Base-by-base conservation (phyloP, 768 basidiomycete genomes). In the Fomitopsis serialis region DNA sequence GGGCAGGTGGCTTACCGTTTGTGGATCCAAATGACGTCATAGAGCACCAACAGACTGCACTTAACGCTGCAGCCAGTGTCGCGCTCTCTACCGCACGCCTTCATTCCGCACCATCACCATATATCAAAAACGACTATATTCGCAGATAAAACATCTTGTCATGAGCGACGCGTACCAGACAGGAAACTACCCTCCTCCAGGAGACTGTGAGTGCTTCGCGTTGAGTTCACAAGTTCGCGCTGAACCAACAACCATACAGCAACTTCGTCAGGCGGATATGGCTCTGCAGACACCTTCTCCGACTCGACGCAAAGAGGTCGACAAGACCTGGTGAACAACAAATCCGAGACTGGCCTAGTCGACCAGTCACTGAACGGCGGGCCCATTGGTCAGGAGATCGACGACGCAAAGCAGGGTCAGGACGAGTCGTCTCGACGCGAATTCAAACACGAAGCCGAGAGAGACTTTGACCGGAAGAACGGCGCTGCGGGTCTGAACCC, bases 211-310 rank as follows among this genome's bases (percentile, higher is more conserved):
- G 60, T n/a, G n/a, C n/a, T n/a, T 63, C n/a, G 24, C 37, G 29
- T 2, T 45, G 2, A n/a, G 25, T 44, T 19, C 27, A 36, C 21
- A 17, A 21, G 47, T 21, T 50, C 36, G 49, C 6, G 50, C 37
- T 21, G 42, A 27, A 19, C 22, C 21, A 19, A 23, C 13, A 7
- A 24, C 21, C 19, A 21, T 29, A 2, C 54, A 67, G 66, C 64
- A 24, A 65, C 65, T 2, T 60, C 63, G 11, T 61, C 61, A n/a
- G 66, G 66, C 40, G 66, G 66, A 13, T 68, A 64, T 56, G 59
- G 63, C 19, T 56, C 62, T 12, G 29, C 60, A 51, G 48, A 59
- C 47, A 25, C 53, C 8, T 61, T 47, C 40, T 51, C 63, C 17
- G 48, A 54, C 22, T 32, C 37, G 4, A 53, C 52, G 8, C 62